phyloP scores from a whole-genome alignment of 495 filamentous ascomycete species.

The Trypethelium eluteriae region DNA sequence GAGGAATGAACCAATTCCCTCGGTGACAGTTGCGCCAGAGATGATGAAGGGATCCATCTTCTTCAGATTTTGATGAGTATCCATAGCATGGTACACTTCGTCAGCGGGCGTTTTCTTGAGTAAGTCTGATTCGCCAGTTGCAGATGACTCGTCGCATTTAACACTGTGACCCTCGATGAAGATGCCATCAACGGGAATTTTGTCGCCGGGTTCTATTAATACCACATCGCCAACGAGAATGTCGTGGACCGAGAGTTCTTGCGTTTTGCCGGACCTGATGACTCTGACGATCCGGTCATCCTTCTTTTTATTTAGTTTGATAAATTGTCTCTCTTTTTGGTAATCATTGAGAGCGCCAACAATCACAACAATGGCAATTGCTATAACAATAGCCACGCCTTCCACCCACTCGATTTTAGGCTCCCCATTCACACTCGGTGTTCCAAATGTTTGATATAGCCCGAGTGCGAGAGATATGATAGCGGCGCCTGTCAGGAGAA shows the following conservation, averaged over 20 bases:
- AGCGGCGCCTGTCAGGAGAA: constrained; percentile 70
- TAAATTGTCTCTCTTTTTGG: constrained; percentile 43
- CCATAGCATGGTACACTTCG: constrained; percentile 73
- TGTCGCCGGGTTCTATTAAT: constrained; percentile 77
- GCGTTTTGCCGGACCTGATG: constrained; percentile 64
- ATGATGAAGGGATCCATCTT: constrained; percentile 94
- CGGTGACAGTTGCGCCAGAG: constrained; percentile 84
- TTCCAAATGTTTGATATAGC: constrained; percentile 55
- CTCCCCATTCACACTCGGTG: constrained; percentile 25
- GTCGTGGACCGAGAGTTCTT: constrained; percentile 72
- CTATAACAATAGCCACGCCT: constrained; percentile 44
- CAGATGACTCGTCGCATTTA: constrained; percentile 62
- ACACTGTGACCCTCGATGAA: constrained; percentile 43
- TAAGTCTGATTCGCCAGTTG: constrained; percentile 62
- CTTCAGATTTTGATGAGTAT: constrained; percentile 61
- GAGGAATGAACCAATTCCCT: constrained; percentile 79
- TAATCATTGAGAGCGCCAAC: constrained; percentile 42
- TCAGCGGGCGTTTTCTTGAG: constrained; percentile 59
- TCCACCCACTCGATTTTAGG: constrained; percentile 41
- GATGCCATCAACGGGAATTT: constrained; percentile 47
- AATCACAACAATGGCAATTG: constrained; percentile 39
- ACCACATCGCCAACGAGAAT: constrained; percentile 79
- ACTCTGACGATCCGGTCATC: constrained; percentile 59
- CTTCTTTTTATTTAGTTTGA: constrained; percentile 43
- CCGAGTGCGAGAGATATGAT: constrained; percentile 78